Percentiles rank a stretch among this genome's conserved stretches.
phyloP scores from a whole-genome alignment of 2,329 filamentous ascomycete genomes.

The Blastomyces gilchristii region DNA sequence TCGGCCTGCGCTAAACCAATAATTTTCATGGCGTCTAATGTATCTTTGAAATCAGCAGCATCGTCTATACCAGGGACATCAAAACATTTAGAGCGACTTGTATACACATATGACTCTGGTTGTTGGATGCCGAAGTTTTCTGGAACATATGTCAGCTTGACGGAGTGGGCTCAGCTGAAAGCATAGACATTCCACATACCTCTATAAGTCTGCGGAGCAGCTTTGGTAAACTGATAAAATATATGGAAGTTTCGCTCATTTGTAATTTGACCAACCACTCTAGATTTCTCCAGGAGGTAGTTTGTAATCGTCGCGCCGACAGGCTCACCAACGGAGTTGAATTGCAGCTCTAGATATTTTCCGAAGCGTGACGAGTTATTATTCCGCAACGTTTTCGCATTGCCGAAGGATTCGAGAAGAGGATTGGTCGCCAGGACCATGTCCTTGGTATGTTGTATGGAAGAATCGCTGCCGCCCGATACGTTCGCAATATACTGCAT shows the following conservation, averaged over 20 bases:
- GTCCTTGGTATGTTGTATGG: conserved; percentile 95
- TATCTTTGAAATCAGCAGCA: conserved; percentile 76
- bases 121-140: conserved; percentile 83
- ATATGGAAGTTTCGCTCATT: conserved; percentile 99
- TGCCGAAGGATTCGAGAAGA: conserved; percentile 92
- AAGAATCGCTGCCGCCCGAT: conserved; percentile 70
- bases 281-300: conserved; percentile 88
- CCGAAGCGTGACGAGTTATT: conserved; percentile 98
- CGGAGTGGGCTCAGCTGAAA: neutral
- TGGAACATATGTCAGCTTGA: conserved; percentile 16
- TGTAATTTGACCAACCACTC: conserved; percentile 86
- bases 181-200: conserved; percentile 27
- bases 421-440: conserved; percentile 99
- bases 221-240: conserved; percentile 98
- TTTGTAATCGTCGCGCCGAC: conserved; percentile 97
- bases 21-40: conserved; percentile 84
- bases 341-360: conserved; percentile 96
- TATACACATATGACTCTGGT: conserved; percentile 88
- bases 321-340: conserved; percentile 83
- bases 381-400: conserved; percentile 93
- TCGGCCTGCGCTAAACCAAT: conserved; percentile 82
- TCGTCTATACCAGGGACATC: conserved; percentile 94
- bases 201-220: conserved; percentile 74
- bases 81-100: conserved; percentile 85
- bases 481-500: conserved; percentile 99